Base-by-base conservation (phyloP, 441 rosid genomes). In the Adansonia gregorii region DNA sequence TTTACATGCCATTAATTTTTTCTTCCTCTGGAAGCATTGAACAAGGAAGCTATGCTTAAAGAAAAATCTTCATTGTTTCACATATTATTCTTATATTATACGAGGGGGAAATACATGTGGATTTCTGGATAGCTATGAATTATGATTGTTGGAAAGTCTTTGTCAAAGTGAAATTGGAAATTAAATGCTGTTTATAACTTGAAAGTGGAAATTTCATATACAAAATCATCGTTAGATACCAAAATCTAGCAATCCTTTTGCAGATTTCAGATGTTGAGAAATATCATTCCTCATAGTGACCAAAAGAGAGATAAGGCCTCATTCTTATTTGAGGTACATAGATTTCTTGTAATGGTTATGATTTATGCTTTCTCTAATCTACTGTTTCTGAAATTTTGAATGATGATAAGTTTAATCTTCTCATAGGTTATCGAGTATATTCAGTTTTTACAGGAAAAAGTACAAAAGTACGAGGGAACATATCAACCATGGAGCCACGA, bases 241-340 rank as follows among this genome's bases (percentile, higher is more conserved):
- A 49, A 64, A 61, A 49, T 41, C 51, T 45, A 24, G 41, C 31
- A 52, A 19, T 54, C 35, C 3, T 76, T 48, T 3, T 78, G 81
- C 89, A 95, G 99, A 84, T 96, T 96, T 87, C 99, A 94, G 84
- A 90, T 74, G 93, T 79, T 94, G 84, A 90, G 99, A 81, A 91
- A 84, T 56, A 86, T 94, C 51, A 91, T 94, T 78, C 99, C 99
- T 55, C 91, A 87, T 73, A 85, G 93, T 15, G 98, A 96, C 79
- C 98, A 94, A 61, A 96, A 94, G 84, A 90, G 98, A 74, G 99
- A 96, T 79, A 96, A 93, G 86, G 99, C 99, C 5, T 96, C 98
- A 20, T 94, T 96, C 84, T 87, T 94, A n/a, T 84, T 94, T 72
- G 99, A 96, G 98, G 98, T 93, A 76, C 63, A 63, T 11, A 69